Evolutionary conservation across 2,329 filamentous ascomycete species (phyloP), one percentile per base, ranked within the genome.

Genomic region (Phyllosticta citribraziliensis): DNA sequence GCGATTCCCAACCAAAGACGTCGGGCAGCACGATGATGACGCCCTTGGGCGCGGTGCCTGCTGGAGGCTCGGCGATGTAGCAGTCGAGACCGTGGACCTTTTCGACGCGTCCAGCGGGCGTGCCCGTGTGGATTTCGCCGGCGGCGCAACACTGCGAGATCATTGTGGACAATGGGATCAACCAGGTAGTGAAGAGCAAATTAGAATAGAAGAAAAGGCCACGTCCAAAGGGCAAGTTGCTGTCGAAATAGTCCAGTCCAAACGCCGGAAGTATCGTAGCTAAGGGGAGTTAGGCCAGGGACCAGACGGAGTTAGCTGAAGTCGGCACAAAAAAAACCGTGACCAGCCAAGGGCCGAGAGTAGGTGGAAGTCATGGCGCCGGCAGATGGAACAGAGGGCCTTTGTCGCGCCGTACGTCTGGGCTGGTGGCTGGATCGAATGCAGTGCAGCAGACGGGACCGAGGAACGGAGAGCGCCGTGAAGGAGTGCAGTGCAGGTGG

Each of bases 21-120:
- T 75, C 73, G 6, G 73, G 70, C 19, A 75, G 67, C 57, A 76
- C 74, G 24, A 74, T 68, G 11, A 76, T 66, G 52, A 74, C 67
- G 56, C 72, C 73, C 59, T 70, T 73, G 2, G 69, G 66, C 3
- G 56, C 22, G 19, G 60, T 57, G 33, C 67, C 67, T n/a, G 65
- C 63, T 4, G 69, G 66, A 6, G 74, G 68, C 27, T 71, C 66
- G 27, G 74, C 68, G 52, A 75, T 64, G 63, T 75, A 75, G 64
- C 69, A 70, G 57, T 74, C 70, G 17, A 74, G 64, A 24, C 71
- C 71, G 58, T 75, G 71, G 24, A 74, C 57, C 50, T 72, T 74
- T 22, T 68, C 65, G 19, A 70, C 65, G 11, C 65, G 65, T 20
- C 73, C 74, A 19, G 64, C 69, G 0, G 74, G 72, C 5, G 65